phyloP scores from a whole-genome alignment of 176 grass and related monocot genomes.

The Aegilops longissima region DNA sequence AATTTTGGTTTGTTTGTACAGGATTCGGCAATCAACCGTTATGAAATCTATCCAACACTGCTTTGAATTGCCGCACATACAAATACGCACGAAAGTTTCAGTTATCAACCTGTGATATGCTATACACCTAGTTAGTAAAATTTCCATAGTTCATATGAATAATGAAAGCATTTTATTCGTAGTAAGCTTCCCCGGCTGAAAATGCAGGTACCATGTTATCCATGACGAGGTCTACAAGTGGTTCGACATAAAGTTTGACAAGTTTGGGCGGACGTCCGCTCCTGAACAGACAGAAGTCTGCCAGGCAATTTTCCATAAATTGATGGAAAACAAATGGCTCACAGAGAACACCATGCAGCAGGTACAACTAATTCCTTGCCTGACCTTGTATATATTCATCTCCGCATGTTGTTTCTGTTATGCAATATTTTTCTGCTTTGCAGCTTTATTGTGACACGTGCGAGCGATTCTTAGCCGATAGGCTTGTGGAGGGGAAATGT shows the following conservation, averaged over 20 bases:
- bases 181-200: conserved; percentile 2
- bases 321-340: conserved; percentile 95
- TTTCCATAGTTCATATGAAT: neutral
- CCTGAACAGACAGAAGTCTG: conserved; percentile 89
- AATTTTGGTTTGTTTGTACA: neutral
- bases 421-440: neutral
- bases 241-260: conserved; percentile 98
- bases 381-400: neutral
- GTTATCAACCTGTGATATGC: neutral
- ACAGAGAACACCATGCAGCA: conserved; percentile 97
- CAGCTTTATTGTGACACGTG: conserved; percentile 93
- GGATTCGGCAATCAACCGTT: neutral
- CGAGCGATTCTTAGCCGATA: conserved; percentile 85
- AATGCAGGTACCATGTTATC: conserved; percentile 81
- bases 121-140: neutral
- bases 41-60: neutral
- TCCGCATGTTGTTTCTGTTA: conserved; percentile 15
- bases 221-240: conserved; percentile 88
- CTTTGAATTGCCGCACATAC: neutral
- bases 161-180: conserved; percentile 23
- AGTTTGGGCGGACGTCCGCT: conserved; percentile 84
- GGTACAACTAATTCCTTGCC: conserved; percentile 43
- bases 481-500: conserved; percentile 87
- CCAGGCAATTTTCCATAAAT: conserved; percentile 86
- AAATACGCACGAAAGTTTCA: neutral